Evolutionary conservation across 2,329 filamentous ascomycete genomes (phyloP).

Genomic region (Lachnellula subtilissima): DNA sequence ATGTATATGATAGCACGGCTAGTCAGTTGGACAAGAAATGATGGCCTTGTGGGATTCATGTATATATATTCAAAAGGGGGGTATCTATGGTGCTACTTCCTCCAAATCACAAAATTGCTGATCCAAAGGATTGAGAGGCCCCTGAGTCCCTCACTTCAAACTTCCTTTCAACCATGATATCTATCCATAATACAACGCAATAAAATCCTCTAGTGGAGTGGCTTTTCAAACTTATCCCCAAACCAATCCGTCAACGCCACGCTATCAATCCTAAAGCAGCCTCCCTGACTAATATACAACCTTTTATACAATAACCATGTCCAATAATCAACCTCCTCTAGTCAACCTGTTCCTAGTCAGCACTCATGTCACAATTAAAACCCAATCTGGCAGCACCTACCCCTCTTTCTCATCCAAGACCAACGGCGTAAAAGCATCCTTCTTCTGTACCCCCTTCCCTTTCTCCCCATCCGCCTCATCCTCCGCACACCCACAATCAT

Average conservation of each 20-base stretch:
- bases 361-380: neutral
- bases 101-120: too few relatives aligned
- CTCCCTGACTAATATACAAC: constrained; percentile 2
- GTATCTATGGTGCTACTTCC: too few relatives aligned
- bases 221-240: neutral
- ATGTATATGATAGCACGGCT: neutral
- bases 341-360: constrained; percentile 16
- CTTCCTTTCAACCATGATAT: too few relatives aligned
- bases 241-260: neutral
- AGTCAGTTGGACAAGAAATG: neutral
- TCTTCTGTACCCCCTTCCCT: constrained; percentile 28
- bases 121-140: too few relatives aligned
- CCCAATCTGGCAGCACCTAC: constrained; percentile 12
- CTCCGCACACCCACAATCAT: constrained; percentile 68
- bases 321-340: constrained; percentile 18
- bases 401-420: constrained; percentile 29
- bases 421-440: constrained; percentile 29
- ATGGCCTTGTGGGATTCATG: too few relatives aligned
- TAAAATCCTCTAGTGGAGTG: neutral
- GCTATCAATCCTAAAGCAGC: neutral
- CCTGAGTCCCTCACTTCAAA: too few relatives aligned
- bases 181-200: too few relatives aligned
- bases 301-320: constrained; percentile 12
- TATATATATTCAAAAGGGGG: too few relatives aligned
- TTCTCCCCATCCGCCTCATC: constrained; percentile 40